Evolutionary conservation across 495 filamentous ascomycete species (phyloP).

Genomic region (Endocarpon pusillum): DNA sequence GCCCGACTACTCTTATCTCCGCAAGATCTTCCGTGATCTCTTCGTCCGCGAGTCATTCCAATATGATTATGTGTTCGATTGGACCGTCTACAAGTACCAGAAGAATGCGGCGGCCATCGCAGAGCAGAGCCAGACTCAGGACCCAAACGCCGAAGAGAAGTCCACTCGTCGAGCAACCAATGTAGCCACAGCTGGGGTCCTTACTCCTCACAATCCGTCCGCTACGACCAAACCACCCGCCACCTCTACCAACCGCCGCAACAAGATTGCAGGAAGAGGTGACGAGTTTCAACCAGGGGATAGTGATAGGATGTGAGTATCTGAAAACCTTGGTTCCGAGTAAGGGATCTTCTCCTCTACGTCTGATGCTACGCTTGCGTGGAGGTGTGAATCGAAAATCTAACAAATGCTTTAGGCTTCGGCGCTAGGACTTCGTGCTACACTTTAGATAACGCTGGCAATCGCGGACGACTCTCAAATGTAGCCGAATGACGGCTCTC

Average conservation of each 20-base stretch:
- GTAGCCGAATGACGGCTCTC: slow-evolving; percentile 52
- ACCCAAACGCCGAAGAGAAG: slow-evolving; percentile 63
- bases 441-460: slow-evolving; percentile 71
- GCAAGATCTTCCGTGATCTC: slow-evolving; percentile 99
- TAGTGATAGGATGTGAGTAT: slow-evolving; percentile 99
- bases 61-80: slow-evolving; percentile 99
- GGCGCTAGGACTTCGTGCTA: slow-evolving; percentile 89
- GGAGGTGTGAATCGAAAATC: slow-evolving; percentile 44
- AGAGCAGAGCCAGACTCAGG: slow-evolving; percentile 50
- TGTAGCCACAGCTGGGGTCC: slow-evolving; percentile 38
- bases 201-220: slow-evolving; percentile 34
- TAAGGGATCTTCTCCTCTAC: slow-evolving; percentile 82
- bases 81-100: slow-evolving; percentile 99
- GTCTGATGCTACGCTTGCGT: slow-evolving; percentile 69
- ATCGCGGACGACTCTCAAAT: slow-evolving; percentile 51
- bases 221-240: slow-evolving; percentile 51
- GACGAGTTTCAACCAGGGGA: no score
- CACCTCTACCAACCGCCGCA: slow-evolving; percentile 66
- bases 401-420: slow-evolving; percentile 81
- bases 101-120: slow-evolving; percentile 92
- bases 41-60: slow-evolving; percentile 99
- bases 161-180: slow-evolving; percentile 40
- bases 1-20: slow-evolving; percentile 98
- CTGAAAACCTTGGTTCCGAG: slow-evolving; percentile 68
- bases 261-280: slow-evolving; percentile 67